These are phyloP conservation scores for Taphrina sp. DNA, from an alignment of 1,139 yeast species.

Conservation along the genomic window DNA sequence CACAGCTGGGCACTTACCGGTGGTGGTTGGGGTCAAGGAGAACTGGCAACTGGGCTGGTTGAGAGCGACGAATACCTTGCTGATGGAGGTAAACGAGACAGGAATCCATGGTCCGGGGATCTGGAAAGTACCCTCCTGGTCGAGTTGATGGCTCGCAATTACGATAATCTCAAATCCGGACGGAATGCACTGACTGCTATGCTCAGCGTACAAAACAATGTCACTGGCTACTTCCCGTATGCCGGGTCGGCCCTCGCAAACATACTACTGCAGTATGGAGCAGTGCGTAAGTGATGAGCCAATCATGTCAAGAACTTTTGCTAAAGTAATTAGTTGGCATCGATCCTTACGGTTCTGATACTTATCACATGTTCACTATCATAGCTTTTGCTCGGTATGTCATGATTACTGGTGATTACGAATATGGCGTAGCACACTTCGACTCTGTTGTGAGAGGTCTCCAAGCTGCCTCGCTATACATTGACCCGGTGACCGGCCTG, in stretches of 20 bases:
- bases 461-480: background rate
- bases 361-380: conserved; percentile 1
- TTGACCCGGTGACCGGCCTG: background rate
- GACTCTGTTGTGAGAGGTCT: conserved; percentile 1
- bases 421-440: background rate
- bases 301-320: no score
- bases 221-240: background rate
- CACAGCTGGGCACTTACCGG: background rate
- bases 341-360: background rate
- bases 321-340: no score
- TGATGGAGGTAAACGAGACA: background rate
- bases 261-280: no score
- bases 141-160: background rate
- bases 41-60: background rate
- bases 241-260: background rate
- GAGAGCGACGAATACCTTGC: background rate
- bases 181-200: background rate
- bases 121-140: background rate
- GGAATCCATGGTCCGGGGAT: background rate
- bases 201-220: background rate
- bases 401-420: background rate
- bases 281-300: no score
- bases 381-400: background rate
- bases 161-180: background rate
- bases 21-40: background rate